phyloP scores from a whole-genome alignment of 2,329 filamentous ascomycete genomes.

The Canariomyces notabilis region DNA sequence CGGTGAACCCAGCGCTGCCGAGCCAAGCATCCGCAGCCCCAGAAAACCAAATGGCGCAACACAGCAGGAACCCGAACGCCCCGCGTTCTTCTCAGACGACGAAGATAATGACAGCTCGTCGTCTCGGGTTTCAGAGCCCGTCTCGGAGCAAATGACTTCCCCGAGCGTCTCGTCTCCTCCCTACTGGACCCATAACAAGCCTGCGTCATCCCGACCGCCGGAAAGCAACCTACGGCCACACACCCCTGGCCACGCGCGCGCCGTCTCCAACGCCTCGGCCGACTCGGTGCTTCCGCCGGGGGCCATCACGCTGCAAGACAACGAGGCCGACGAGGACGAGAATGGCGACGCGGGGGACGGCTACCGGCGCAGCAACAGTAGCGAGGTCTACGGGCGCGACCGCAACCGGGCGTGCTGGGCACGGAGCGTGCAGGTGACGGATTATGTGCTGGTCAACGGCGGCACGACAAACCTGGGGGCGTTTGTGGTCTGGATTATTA shows the following conservation, averaged over 20 bases:
- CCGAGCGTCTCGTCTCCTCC: conserved; percentile 33
- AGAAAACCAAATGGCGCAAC: background rate
- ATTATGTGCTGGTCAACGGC: conserved; percentile 53
- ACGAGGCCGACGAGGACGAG: conserved; percentile 49
- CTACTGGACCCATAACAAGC: conserved; percentile 37
- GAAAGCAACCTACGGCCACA: background rate
- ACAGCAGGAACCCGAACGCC: background rate
- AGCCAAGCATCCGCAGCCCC: background rate
- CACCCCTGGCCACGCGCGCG: conserved; percentile 33
- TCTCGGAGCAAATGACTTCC: conserved; percentile 12
- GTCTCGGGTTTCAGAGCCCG: conserved; percentile 12
- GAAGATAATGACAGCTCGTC: conserved; percentile 6
- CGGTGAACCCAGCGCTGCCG: background rate
- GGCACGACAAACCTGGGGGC: conserved; percentile 63
- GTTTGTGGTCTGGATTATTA: conserved; percentile 93
- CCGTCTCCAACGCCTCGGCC: conserved; percentile 38
- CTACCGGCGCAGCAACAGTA: conserved; percentile 13
- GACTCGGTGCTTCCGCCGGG: conserved; percentile 47
- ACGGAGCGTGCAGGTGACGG: conserved; percentile 55
- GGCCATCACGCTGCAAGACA: conserved; percentile 58
- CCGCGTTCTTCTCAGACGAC: conserved; percentile 10
- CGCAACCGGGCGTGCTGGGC: conserved; percentile 60
- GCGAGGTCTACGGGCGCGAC: conserved; percentile 28
- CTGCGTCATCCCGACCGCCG: background rate
- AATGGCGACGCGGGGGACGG: conserved; percentile 23